Evolutionary conservation across 1,139 yeast species (phyloP), one percentile per base, ranked within the genome.

Genomic region (Lodderomyces beijingensis): DNA sequence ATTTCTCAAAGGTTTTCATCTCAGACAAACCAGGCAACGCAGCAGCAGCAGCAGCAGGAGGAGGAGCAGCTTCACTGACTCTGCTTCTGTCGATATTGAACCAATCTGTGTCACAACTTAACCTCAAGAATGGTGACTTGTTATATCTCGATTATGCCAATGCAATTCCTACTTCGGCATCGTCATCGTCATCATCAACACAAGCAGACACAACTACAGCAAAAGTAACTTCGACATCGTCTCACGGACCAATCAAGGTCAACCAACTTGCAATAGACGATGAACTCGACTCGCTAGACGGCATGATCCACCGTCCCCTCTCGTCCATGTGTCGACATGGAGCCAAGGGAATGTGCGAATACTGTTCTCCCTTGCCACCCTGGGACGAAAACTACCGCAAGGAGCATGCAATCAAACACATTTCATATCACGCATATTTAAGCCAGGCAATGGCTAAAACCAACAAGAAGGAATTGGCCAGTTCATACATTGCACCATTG

Each of bases 261-360:
- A 42, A 51, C 7, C 79, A 79, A 49, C 57, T 79, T 25, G 64
- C 75, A 0, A 69, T 89, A 1, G 98, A 93, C 54, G 74, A 73
- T 36, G 54, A 54, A n/a, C 64, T 89, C 26, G 93, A 83, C 34
- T 67, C 65, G 30, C 69, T 74, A 33, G 74, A 76, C 29, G 99
- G 98, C 1, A 63, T 83, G 38, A 87, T 93, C 39, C 59, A 69
- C 25, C 71, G 98, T 24, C 59, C 66, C 20, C 71, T 66, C 41
- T 76, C 87, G 5, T 53, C 59, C 4, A 65, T 88, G 49, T 91
- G 98, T 55, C 76, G 81, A 37, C 98, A 93, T 53, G 87, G 93
- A 3, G 89, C 80, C 24, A 83, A 82, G 47, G 98, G 97, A 3
- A 91, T 91, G 98, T 91, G 98, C 58, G 98, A 91, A 49, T 87